Conservation (phyloP, 768 basidiomycete species). For the Lyophyllum shimeji region DNA sequence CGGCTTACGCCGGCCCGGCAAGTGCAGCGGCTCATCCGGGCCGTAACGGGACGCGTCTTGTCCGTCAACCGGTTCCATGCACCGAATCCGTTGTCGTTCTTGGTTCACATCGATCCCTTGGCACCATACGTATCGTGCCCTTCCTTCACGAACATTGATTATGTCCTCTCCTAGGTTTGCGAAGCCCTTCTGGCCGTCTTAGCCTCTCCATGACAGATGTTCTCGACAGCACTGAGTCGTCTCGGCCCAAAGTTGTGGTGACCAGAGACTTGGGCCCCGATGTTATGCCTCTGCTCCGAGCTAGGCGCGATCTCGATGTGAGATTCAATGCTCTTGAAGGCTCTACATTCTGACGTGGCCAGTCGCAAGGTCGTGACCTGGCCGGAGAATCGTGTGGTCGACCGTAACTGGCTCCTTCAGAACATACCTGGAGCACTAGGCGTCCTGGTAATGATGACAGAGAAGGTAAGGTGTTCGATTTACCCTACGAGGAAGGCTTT, state of each 20-base stretch:
- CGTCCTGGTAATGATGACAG: constrained; percentile 62
- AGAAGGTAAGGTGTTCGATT: constrained; percentile 50
- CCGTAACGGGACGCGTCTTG: neutral
- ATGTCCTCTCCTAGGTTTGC: constrained; percentile 7
- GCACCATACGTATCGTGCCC: neutral
- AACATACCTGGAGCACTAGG: constrained; percentile 69
- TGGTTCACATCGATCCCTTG: neutral
- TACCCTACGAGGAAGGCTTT: constrained; percentile 5
- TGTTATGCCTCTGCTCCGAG: constrained; percentile 55
- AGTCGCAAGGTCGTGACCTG: constrained; percentile 26
- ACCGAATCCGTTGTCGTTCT: neutral
- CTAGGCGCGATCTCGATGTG: constrained; percentile 56
- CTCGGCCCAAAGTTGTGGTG: constrained; percentile 47
- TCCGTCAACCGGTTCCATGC: neutral
- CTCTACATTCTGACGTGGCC: constrained; percentile 12
- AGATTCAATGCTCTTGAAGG: constrained; percentile 5
- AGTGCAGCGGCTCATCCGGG: neutral
- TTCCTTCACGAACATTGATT: neutral
- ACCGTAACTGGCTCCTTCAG: constrained; percentile 70
- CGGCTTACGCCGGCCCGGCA: too few relatives aligned
- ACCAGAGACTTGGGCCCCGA: constrained; percentile 62
- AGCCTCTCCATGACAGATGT: neutral
- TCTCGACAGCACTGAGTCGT: neutral
- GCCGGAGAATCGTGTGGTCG: constrained; percentile 54
- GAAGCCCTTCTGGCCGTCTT: neutral